Conservation (phyloP, 164 flowering plant genomes). For the Berberis vulgaris region DNA sequence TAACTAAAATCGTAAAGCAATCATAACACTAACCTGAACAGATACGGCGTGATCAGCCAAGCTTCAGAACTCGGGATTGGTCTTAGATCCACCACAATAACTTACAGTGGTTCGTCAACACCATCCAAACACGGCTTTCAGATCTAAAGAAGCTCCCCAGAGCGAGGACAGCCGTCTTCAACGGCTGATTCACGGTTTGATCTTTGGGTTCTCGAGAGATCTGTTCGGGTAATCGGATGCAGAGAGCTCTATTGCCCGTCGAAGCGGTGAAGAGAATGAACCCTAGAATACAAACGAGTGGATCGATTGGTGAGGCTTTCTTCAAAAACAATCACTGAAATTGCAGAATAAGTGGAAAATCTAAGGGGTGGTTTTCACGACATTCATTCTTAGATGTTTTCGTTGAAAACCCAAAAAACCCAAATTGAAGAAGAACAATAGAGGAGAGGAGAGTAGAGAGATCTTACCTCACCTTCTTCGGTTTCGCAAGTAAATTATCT, state of each 20-base stretch:
- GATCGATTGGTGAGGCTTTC: no score
- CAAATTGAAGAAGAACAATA: no score
- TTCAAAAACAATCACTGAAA: no score
- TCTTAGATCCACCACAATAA: constrained; percentile 81
- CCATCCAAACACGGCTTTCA: constrained; percentile 91
- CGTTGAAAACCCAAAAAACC: no score
- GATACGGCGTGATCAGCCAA: constrained; percentile 87
- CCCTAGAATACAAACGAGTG: background rate
- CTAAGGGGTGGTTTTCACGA: no score
- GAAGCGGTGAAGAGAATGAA: background rate
- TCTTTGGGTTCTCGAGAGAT: constrained; percentile 11
- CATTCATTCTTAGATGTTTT: no score
- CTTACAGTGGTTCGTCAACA: constrained; percentile 66
- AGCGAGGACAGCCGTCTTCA: constrained; percentile 73
- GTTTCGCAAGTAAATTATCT: no score
- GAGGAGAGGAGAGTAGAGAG: no score
- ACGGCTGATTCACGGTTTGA: constrained; percentile 16
- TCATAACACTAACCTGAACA: constrained; percentile 41
- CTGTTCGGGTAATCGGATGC: constrained; percentile 61
- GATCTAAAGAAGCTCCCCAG: constrained; percentile 99
- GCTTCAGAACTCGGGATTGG: constrained; percentile 81
- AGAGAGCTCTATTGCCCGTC: constrained; percentile 6
- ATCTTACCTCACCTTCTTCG: no score
- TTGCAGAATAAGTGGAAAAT: no score
- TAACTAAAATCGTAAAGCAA: background rate